These are phyloP conservation scores for Diaporthe citrichinensis DNA, from an alignment of 2,329 filamentous ascomycete genomes.

Conservation along the genomic window DNA sequence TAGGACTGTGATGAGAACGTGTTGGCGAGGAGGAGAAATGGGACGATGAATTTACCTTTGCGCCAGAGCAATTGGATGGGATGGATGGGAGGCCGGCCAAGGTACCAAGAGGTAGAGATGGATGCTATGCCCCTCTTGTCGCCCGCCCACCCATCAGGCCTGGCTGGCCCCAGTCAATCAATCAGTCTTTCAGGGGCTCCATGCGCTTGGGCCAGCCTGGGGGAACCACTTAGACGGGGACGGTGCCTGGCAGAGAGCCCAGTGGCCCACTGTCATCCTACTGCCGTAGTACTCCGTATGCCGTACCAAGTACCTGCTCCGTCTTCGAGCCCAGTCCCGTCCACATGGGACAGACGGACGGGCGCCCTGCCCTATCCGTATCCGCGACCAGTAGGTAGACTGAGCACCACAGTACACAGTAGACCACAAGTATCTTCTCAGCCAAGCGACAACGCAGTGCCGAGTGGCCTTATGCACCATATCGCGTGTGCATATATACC, in stretches of 20 bases:
- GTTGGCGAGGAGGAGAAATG: constrained; percentile 13
- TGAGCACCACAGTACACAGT: neutral
- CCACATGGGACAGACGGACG: constrained; percentile 13
- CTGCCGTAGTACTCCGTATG: neutral
- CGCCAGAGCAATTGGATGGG: constrained; percentile 17
- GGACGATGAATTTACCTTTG: constrained; percentile 28
- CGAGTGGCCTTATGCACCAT: neutral
- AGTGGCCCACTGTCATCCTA: constrained; percentile 16
- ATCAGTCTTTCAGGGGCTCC: constrained; percentile 29
- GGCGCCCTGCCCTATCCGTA: neutral
- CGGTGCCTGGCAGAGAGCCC: constrained; percentile 13
- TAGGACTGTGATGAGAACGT: constrained; percentile 12
- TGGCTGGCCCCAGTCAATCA: constrained; percentile 17
- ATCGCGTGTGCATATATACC: neutral
- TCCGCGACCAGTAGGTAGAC: neutral
- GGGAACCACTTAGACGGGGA: constrained; percentile 29
- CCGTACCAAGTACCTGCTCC: neutral
- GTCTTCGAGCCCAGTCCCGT: constrained; percentile 15
- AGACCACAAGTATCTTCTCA: neutral
- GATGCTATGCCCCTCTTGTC: neutral
- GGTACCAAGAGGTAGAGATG: neutral
- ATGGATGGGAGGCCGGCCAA: neutral
- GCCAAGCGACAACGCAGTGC: neutral
- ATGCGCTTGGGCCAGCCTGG: constrained; percentile 12
- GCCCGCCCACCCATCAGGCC: neutral